A percentile compares a stretch with the other conserved stretches of the same genome.
phyloP scores from a whole-genome alignment of 2,329 filamentous ascomycete genomes.

The Endocalyx cinctus region DNA sequence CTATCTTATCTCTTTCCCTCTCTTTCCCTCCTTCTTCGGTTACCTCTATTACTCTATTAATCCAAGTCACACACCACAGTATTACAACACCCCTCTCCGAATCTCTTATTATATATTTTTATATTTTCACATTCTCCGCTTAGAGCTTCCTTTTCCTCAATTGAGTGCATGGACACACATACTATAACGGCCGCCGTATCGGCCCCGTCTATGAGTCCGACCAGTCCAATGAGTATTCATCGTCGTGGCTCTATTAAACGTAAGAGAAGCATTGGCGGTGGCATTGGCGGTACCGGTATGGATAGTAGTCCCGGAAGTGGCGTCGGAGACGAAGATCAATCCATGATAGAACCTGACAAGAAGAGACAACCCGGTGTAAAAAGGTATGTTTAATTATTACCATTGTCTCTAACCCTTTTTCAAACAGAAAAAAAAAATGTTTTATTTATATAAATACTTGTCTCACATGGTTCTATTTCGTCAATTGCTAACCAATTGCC shows the following conservation, averaged over 20 bases:
- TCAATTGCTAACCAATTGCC: no score
- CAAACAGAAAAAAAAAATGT: no score
- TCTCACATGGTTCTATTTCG: no score
- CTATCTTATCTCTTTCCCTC: no score
- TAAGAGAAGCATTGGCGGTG: slow-evolving; percentile 49
- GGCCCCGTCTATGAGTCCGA: slow-evolving; percentile 49
- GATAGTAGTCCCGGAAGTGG: slow-evolving; percentile 59
- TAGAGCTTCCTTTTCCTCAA: slow-evolving; percentile 16
- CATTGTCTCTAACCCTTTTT: no score
- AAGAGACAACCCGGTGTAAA: slow-evolving; percentile 67
- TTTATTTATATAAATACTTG: no score
- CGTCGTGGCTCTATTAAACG: slow-evolving; percentile 52
- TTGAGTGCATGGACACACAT: slow-evolving; percentile 44
- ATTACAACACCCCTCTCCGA: neutral
- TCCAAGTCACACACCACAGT: neutral
- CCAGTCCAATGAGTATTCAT: slow-evolving; percentile 47
- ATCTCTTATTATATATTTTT: neutral
- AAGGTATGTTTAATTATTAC: no score
- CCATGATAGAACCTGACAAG: slow-evolving; percentile 51
- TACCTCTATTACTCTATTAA: neutral
- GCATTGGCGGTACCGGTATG: no score
- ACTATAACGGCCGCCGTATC: slow-evolving; percentile 39
- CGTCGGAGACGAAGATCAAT: slow-evolving; percentile 53
- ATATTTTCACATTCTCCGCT: neutral
- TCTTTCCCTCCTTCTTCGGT: no score